A percentile compares a stretch with the other conserved stretches of the same genome.
These are phyloP conservation scores for Davidsoniella neocaledoniae DNA, from an alignment of 2,329 filamentous ascomycete species.

Conservation along the genomic window DNA sequence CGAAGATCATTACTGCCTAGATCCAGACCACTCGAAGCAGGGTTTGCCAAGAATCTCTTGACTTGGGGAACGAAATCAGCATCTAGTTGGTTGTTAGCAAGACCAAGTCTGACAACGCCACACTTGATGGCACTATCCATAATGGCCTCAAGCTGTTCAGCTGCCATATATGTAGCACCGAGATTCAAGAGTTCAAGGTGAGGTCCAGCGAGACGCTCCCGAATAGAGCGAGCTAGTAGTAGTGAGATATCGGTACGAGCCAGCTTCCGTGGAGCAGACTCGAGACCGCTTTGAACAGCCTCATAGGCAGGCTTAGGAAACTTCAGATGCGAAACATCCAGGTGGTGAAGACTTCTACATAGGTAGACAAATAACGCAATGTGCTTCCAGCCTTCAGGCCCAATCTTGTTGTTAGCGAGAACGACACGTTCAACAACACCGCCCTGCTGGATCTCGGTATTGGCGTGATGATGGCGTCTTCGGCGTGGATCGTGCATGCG, in stretches of 20 bases:
- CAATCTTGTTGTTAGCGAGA: slow-evolving; percentile 83
- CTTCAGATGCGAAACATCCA: slow-evolving; percentile 72
- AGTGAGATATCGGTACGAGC: slow-evolving; percentile 36
- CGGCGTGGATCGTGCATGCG: slow-evolving; percentile 45
- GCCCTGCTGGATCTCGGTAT: slow-evolving; percentile 31
- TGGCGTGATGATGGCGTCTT: slow-evolving; percentile 14
- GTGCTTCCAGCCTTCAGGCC: slow-evolving; percentile 77
- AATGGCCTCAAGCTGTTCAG: slow-evolving; percentile 54
- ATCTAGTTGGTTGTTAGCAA: slow-evolving; percentile 69
- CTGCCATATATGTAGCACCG: slow-evolving; percentile 57
- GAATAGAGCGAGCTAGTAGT: slow-evolving; percentile 58
- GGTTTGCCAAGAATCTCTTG: slow-evolving; percentile 55
- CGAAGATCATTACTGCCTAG: slow-evolving; percentile 66
- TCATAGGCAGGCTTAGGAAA: slow-evolving; percentile 37
- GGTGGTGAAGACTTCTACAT: slow-evolving; percentile 66
- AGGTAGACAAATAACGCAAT: slow-evolving; percentile 81
- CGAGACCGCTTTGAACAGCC: slow-evolving; percentile 15
- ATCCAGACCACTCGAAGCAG: slow-evolving; percentile 74
- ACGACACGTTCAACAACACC: slow-evolving; percentile 76
- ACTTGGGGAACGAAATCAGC: slow-evolving; percentile 59
- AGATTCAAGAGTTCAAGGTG: slow-evolving; percentile 70
- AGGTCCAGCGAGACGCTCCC: slow-evolving; percentile 57
- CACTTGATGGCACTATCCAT: slow-evolving; percentile 70
- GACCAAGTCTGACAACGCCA: slow-evolving; percentile 60
- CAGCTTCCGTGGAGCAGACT: slow-evolving; percentile 16